Evolutionary conservation across 1,284 basidiomycete genomes (phyloP), one percentile per base, ranked within the genome.

Genomic region (Ganoderma boninense): DNA sequence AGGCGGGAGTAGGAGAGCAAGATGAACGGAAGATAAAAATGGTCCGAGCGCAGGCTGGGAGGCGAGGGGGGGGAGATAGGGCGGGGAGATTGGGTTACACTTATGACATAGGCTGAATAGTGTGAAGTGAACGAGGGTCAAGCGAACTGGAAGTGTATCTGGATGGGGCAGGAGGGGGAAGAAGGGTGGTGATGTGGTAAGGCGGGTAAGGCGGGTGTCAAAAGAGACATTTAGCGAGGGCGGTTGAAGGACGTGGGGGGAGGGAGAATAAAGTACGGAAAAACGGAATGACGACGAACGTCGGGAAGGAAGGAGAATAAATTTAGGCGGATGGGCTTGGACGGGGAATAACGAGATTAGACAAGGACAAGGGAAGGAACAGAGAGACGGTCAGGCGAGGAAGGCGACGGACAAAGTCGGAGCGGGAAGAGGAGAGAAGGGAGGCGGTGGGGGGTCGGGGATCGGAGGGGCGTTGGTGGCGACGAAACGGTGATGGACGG

Each of bases 151-250:
- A 32, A 32, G 32, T 32, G 32, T 32, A 40, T 7, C 35, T 38
- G 57, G 38, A 20, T 60, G 32, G 32, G 13, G 35, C 4, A 13
- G 18, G 57, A 40, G 57, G 57, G 57, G 8, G 29, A 62, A n/a
- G 18, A 42, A 38, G 63, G 63, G 63, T 14, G 63, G 52, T n/a
- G 49, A 64, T 56, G 63, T 64, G 63, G 49, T 64, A 64, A 54
- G 35, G 18, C 43, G 43, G 23, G 42, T 14, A 40, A 44, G 8
- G 11, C 14, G 42, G 14, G 26, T 62, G 61, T 62, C 42, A 26
- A 40, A 23, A 18, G 40, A 32, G 40, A 62, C 29, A 35, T 29
- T 35, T 57, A 35, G 23, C 49, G 54, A 57, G 54, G 14, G 52
- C 4, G 52, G 26, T 54, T 57, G 29, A 35, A 57, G 54, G 54